Evolutionary conservation across 805 yeast species (phyloP).

Genomic region (Zygosaccharomyces siamensis): DNA sequence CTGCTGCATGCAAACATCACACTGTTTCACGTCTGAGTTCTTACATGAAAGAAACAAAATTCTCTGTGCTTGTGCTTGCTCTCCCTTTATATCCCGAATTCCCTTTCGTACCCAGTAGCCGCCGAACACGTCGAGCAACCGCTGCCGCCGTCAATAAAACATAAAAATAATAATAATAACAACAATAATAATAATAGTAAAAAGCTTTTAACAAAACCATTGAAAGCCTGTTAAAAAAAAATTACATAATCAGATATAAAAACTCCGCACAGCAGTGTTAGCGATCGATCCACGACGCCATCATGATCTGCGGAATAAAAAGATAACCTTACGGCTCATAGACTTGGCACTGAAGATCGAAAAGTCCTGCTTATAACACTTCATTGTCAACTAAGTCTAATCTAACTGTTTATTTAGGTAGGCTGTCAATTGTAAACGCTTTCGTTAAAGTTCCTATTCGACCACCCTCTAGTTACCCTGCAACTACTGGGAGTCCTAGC

Average conservation of each 20-base stretch:
- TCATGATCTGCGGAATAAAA: not conserved
- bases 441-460: not conserved
- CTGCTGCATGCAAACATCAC: too few relatives aligned
- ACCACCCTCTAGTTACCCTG: not conserved
- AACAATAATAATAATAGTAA: too few relatives aligned
- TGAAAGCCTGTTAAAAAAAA: not conserved
- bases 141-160: too few relatives aligned
- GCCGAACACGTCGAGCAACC: too few relatives aligned
- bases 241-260: not conserved
- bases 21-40: too few relatives aligned
- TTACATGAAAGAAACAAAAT: too few relatives aligned
- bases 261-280: not conserved
- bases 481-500: not conserved
- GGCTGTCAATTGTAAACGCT: not conserved
- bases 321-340: not conserved
- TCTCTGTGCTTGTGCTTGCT: too few relatives aligned
- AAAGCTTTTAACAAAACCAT: too few relatives aligned
- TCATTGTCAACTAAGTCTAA: slow-evolving; percentile 1
- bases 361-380: slow-evolving; percentile 6
- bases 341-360: not conserved
- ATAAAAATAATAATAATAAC: too few relatives aligned
- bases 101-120: too few relatives aligned
- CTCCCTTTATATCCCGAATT: too few relatives aligned
- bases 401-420: not conserved
- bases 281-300: not conserved